phyloP scores from a whole-genome alignment of 2,329 filamentous ascomycete species.

The Apiospora koreana region DNA sequence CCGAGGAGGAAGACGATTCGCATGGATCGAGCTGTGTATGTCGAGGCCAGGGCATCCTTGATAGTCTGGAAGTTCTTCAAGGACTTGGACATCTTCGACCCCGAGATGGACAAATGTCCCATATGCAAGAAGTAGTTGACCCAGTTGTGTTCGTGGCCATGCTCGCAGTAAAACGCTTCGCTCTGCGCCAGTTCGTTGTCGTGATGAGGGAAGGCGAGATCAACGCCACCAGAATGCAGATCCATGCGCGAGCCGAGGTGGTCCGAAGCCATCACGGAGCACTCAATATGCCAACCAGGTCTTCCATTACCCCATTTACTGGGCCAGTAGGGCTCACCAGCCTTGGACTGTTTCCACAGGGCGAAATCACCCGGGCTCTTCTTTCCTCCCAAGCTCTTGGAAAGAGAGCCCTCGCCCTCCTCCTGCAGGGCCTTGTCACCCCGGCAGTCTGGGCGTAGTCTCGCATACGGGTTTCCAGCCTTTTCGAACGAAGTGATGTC shows the following conservation, averaged over 20 bases:
- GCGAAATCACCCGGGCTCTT: constrained; percentile 82
- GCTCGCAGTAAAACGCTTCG: constrained; percentile 66
- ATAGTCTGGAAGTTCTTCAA: constrained; percentile 97
- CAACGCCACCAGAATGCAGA: constrained; percentile 90
- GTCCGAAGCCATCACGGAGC: constrained; percentile 92
- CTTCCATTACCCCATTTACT: constrained; percentile 86
- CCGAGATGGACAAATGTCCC: constrained; percentile 86
- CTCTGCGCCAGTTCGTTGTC: constrained; percentile 82
- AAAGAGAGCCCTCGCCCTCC: constrained; percentile 85
- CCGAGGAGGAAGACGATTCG: constrained; percentile 87
- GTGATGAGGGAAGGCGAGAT: constrained; percentile 88
- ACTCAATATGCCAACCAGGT: constrained; percentile 97
- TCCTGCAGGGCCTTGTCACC: constrained; percentile 82
- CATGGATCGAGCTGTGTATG: constrained; percentile 77
- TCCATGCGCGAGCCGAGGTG: constrained; percentile 85
- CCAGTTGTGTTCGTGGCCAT: constrained; percentile 68
- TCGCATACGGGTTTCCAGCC: constrained; percentile 81
- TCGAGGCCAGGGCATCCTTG: constrained; percentile 70
- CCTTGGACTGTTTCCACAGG: constrained; percentile 89
- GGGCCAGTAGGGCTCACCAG: constrained; percentile 87
- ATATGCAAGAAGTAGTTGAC: constrained; percentile 96
- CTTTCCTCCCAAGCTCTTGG: constrained; percentile 65
- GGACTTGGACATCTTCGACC: constrained; percentile 94
- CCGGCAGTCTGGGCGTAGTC: constrained; percentile 81
- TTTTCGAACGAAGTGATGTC: constrained; percentile 86